Evolutionary conservation across 2,329 filamentous ascomycete species (phyloP).

Genomic region (Metarhizium sp.): DNA sequence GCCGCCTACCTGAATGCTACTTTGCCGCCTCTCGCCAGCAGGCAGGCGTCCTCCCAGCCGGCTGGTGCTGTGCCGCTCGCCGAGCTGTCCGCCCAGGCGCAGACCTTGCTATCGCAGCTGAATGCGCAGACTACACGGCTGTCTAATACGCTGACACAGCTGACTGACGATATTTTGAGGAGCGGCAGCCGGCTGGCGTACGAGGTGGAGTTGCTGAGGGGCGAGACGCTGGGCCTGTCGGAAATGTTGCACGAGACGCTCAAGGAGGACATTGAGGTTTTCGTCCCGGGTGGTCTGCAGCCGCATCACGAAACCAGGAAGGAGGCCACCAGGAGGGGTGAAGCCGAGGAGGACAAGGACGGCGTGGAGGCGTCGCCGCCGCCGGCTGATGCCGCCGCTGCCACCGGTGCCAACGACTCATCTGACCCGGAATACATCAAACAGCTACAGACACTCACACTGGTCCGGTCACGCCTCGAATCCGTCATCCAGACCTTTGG

Average conservation of each 20-base stretch:
- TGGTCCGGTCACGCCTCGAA: constrained; percentile 77
- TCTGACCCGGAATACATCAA: constrained; percentile 59
- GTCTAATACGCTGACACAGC: constrained; percentile 70
- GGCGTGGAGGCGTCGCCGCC: constrained; percentile 12
- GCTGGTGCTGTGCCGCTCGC: constrained; percentile 48
- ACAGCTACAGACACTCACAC: constrained; percentile 71
- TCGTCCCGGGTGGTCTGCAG: constrained; percentile 49
- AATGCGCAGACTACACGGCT: constrained; percentile 81
- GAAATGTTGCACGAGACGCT: constrained; percentile 69
- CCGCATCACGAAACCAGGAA: constrained; percentile 18
- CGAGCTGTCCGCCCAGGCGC: constrained; percentile 73
- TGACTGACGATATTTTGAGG: constrained; percentile 91
- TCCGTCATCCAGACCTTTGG: constrained; percentile 86
- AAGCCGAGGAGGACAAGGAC: constrained; percentile 11
- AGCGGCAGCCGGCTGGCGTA: constrained; percentile 85
- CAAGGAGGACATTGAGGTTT: constrained; percentile 61
- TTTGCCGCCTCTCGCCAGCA: constrained; percentile 57
- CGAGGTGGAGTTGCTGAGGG: constrained; percentile 86
- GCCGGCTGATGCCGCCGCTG: constrained; percentile 6
- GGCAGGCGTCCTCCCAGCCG: constrained; percentile 16
- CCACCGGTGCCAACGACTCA: constrained; percentile 11
- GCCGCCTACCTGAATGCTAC: constrained; percentile 76
- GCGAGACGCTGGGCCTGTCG: constrained; percentile 71
- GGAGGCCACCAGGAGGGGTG: constrained; percentile 7
- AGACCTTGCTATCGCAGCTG: constrained; percentile 76